Evolutionary conservation across 2,329 filamentous ascomycete genomes (phyloP), one percentile per base, ranked within the genome.

Genomic region (Alternaria burnsii): DNA sequence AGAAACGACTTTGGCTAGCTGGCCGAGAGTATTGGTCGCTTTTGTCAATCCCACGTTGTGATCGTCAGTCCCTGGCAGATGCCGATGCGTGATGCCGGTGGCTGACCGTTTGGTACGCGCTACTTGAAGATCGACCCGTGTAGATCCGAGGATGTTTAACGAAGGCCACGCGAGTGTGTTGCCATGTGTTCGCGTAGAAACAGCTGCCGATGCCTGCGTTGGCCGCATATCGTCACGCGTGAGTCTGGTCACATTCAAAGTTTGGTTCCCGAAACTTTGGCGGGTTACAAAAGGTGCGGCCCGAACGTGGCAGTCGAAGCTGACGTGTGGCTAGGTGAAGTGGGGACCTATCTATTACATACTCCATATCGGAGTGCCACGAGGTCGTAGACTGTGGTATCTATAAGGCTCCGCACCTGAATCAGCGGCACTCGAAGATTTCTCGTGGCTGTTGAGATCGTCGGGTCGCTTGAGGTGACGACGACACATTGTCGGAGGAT

Each of bases 21-120:
- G 30, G 6, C 16, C 18, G 12, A 14, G 18, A 30, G 28, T n/a
- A 3, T n/a, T 34, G 20, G 5, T 55, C 52, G 20, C 22, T 56
- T 41, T 22, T 18, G 46, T 47, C 22, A 40, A 32, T 24, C 41
- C 26, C 20, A 22, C 26, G 20, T 57, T 53, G 10, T 43, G 53
- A 60, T 57, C 47, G 41, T 55, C 46, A 26, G 34, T 18, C 36
- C 22, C 28, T 59, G 46, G 44, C 24, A 54, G 14, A 50, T 44
- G 46, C 28, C 30, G 41, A 57, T 40, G 57, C 34, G 41, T 34
- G 26, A 30, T 52, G 58, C 58, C 53, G 53, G 42, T 48, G 42
- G 30, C 28, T 52, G 47, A 46, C 58, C 53, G 58, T 48, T 42
- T 60, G 42, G 10, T 51, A 59, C 46, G 38, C 11, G 10, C 42